Percentiles rank a stretch among this genome's conserved stretches.
phyloP scores from a whole-genome alignment of 257 asterid species.

The Ophiorrhiza pumila region DNA sequence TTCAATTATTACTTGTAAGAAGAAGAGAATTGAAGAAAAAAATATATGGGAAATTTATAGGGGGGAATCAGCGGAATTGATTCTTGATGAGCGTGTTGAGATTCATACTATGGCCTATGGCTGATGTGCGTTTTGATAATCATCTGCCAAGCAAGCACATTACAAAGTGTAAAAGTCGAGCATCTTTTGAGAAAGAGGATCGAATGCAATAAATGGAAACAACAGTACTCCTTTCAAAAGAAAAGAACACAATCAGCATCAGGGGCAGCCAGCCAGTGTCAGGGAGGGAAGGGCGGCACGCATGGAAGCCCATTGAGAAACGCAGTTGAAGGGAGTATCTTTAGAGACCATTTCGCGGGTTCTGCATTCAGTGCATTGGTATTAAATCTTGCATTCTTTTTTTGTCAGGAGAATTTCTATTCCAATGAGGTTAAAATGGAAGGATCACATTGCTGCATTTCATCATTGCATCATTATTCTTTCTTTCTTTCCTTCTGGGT shows the following conservation, averaged over 20 bases:
- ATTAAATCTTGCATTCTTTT: slow-evolving; percentile 8
- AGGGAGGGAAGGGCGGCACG: slow-evolving; percentile 81
- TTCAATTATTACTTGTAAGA: neutral
- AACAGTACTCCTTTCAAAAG: slow-evolving; percentile 31
- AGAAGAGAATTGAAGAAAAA: slow-evolving; percentile 3
- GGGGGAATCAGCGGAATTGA: slow-evolving; percentile 45
- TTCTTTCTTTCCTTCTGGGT: no score
- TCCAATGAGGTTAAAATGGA: neutral
- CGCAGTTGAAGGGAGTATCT: slow-evolving; percentile 48
- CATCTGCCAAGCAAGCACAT: slow-evolving; percentile 3
- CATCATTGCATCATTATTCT: no score
- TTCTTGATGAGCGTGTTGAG: slow-evolving; percentile 48
- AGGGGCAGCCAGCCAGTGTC: slow-evolving; percentile 49
- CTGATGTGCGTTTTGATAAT: slow-evolving; percentile 31
- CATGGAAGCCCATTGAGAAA: slow-evolving; percentile 65
- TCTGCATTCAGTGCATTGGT: slow-evolving; percentile 97
- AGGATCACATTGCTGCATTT: neutral
- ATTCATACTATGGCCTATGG: slow-evolving; percentile 46
- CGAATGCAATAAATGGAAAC: slow-evolving; percentile 15
- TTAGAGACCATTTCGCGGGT: slow-evolving; percentile 76
- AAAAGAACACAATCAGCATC: slow-evolving; percentile 57
- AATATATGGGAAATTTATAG: slow-evolving; percentile 26
- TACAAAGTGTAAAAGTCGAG: neutral
- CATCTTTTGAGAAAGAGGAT: slow-evolving; percentile 27
- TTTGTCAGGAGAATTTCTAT: neutral